phyloP scores from a whole-genome alignment of 2,329 filamentous ascomycete genomes.

The Pleurostoma richardsiae region DNA sequence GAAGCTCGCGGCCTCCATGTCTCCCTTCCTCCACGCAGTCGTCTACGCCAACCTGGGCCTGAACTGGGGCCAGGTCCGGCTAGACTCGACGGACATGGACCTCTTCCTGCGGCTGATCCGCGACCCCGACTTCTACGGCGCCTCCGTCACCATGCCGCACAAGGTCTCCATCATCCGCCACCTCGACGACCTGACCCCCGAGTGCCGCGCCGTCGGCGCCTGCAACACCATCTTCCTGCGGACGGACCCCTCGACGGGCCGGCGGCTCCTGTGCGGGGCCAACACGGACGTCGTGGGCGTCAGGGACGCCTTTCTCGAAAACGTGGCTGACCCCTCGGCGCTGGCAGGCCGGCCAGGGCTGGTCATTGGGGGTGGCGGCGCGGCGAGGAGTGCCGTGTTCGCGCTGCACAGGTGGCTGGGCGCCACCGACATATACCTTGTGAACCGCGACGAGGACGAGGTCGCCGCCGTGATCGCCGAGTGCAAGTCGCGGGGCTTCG shows the following conservation, averaged over 20 bases:
- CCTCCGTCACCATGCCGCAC: constrained; percentile 78
- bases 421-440: constrained; percentile 66
- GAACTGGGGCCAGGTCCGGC: constrained; percentile 45
- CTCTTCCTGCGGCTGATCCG: constrained; percentile 46
- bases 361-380: constrained; percentile 73
- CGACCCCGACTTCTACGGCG: constrained; percentile 59
- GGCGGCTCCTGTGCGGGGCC: constrained; percentile 59
- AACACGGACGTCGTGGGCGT: constrained; percentile 82
- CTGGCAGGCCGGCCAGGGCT: constrained; percentile 61
- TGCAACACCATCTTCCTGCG: constrained; percentile 74
- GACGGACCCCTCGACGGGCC: constrained; percentile 35
- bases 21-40: constrained; percentile 47
- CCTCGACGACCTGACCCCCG: constrained; percentile 68
- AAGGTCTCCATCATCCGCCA: constrained; percentile 72
- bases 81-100: constrained; percentile 46
- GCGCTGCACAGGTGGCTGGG: constrained; percentile 66
- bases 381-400: constrained; percentile 73
- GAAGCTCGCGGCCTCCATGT: constrained; percentile 50
- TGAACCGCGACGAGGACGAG: constrained; percentile 67
- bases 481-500: constrained; percentile 54
- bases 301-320: constrained; percentile 63
- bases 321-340: constrained; percentile 36
- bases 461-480: constrained; percentile 63
- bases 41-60: constrained; percentile 47
- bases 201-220: constrained; percentile 69